These are phyloP conservation scores for Hypoxylon sp. DNA, from an alignment of 2,329 filamentous ascomycete genomes.

Conservation along the genomic window DNA sequence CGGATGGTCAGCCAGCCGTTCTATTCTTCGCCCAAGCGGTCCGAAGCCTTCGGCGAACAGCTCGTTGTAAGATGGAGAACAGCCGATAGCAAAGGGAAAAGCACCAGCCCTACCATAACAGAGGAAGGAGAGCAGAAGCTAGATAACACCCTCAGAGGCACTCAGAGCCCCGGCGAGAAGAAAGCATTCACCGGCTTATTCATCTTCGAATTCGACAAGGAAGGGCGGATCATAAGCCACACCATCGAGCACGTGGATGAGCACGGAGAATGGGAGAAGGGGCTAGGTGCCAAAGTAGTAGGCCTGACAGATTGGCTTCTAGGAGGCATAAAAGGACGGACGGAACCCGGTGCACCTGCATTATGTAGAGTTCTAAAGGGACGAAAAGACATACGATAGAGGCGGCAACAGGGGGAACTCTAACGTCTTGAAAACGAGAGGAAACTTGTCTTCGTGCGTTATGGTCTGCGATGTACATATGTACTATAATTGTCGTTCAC, in stretches of 20 bases:
- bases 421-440: conserved; percentile 1
- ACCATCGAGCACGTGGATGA: conserved; percentile 95
- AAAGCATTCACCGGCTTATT: conserved; percentile 93
- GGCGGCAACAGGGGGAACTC: conserved; percentile 6
- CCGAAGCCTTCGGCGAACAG: conserved; percentile 79
- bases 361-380: conserved; percentile 43
- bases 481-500: conserved; percentile 42
- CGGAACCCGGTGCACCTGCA: conserved; percentile 48
- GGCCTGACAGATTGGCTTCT: conserved; percentile 95
- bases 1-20: conserved; percentile 79
- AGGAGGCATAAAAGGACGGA: conserved; percentile 73
- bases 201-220: conserved; percentile 93
- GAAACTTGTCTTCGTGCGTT: conserved; percentile 6
- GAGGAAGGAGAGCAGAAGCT: conserved; percentile 55
- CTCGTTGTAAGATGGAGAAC: conserved; percentile 94
- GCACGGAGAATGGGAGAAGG: conserved; percentile 85
- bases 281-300: conserved; percentile 85
- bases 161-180: conserved; percentile 69
- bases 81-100: conserved; percentile 63
- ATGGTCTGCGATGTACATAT: conserved; percentile 32
- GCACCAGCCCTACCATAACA: conserved; percentile 50
- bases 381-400: conserved; percentile 37
- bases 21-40: conserved; percentile 62
- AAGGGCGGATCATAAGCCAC: conserved; percentile 87
- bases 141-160: conserved; percentile 55